Base-by-base conservation (phyloP, 768 basidiomycete genomes). In the Trametes cubensis region DNA sequence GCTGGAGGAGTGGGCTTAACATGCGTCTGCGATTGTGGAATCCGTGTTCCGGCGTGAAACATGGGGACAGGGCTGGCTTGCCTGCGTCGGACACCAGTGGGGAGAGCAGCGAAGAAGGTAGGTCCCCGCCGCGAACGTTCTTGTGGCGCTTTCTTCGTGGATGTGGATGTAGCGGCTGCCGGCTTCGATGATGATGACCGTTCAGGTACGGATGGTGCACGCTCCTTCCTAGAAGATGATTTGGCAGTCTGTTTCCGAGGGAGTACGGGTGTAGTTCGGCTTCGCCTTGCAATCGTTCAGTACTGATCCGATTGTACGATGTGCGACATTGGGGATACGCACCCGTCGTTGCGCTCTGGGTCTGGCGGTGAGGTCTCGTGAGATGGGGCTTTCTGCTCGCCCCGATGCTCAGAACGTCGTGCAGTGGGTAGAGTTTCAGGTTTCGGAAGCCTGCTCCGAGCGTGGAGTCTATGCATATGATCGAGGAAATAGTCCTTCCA, bases 401-500 rank as follows among this genome's bases (percentile, higher is more conserved):
- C 42, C 20, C 42, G 42, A 6, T 11, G 42, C 11, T 34, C 34
- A 11, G 34, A 7, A 34, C 34, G 34, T 34, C 34, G 34, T 11
- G 34, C 34, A 34, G 34, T 34, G 6, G 34, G 34, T 11, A 34
- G 34, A 10, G 6, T 34, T 6, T 34, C 34, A 34, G 34, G 34
- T 34, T 11, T 34, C 11, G 34, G 34, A 34, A 34, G 34, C 34
- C 34, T 34, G 34, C 34, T 34, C 34, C 18, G 41, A 14, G n/a
- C 14, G 20, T 59, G 38, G 11, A 59, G 23, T 21, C 41, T 59
- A 2, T 59, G 49, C 17, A 44, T 26, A 28, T 59, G 49, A 17
- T 51, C 58, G 3, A 59, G 28, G 20, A 59, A 59, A 11, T 59
- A 44, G 26, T 59, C 49, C 26, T 59, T 59, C 58, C 58, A 59